Evolutionary conservation across 2,329 filamentous ascomycete genomes (phyloP).

Genomic region (Aspergillus puulaauensis): DNA sequence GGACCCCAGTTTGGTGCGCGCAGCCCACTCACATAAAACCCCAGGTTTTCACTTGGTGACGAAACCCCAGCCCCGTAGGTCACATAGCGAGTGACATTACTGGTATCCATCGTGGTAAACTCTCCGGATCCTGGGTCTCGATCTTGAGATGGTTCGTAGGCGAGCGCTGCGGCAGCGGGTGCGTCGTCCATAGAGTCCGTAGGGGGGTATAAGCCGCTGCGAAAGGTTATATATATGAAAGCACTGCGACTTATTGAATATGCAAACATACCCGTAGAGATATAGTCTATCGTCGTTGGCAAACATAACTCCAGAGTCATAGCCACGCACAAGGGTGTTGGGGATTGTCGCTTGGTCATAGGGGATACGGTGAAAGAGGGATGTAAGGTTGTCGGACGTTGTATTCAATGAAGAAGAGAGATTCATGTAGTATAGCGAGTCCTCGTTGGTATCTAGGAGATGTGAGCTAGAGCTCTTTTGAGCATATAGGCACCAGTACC

Average conservation of each 20-base stretch:
- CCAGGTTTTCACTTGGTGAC: slow-evolving; percentile 68
- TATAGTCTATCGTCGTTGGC: slow-evolving; percentile 64
- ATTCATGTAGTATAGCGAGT: slow-evolving; percentile 58
- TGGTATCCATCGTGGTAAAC: slow-evolving; percentile 37
- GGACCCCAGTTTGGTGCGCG: slow-evolving; percentile 51
- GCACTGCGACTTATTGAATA: background rate
- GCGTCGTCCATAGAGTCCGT: slow-evolving; percentile 31
- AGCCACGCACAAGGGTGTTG: slow-evolving; percentile 57
- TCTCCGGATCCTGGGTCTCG: slow-evolving; percentile 33
- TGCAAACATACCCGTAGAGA: slow-evolving; percentile 54
- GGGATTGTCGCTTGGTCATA: slow-evolving; percentile 49
- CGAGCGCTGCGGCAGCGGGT: slow-evolving; percentile 9
- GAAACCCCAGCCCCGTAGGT: slow-evolving; percentile 65
- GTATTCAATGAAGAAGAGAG: slow-evolving; percentile 58
- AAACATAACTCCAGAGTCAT: slow-evolving; percentile 63
- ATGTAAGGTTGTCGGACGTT: slow-evolving; percentile 52
- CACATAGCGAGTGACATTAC: slow-evolving; percentile 59
- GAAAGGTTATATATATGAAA: background rate
- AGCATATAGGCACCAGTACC: no score
- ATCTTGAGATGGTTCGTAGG: slow-evolving; percentile 57
- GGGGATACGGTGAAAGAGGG: slow-evolving; percentile 45
- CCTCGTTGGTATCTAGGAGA: slow-evolving; percentile 48
- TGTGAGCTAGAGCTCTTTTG: background rate
- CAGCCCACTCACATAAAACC: slow-evolving; percentile 70
- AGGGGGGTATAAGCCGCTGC: slow-evolving; percentile 23